phyloP scores from a whole-genome alignment of 163 green algal genomes.

The Scenedesmus sp. region DNA sequence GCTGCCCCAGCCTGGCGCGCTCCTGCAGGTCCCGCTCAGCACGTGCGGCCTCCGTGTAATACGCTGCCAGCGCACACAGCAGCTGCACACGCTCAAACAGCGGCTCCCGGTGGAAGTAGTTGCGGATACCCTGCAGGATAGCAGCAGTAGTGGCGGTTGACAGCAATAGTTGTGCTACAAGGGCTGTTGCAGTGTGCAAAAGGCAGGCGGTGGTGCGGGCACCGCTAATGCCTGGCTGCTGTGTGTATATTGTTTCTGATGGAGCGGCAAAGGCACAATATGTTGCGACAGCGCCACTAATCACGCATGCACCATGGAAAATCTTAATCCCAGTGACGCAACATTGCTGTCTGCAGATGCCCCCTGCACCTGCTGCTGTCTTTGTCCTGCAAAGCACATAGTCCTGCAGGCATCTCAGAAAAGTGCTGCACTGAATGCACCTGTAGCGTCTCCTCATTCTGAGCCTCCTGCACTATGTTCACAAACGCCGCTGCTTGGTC shows the following conservation, averaged over 20 bases:
- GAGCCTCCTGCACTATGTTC: slow-evolving; percentile 70
- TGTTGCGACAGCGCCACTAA: too few relatives aligned
- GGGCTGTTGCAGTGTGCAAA: background rate
- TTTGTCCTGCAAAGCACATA: background rate
- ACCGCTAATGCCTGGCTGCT: background rate
- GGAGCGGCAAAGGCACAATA: too few relatives aligned
- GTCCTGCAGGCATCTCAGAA: background rate
- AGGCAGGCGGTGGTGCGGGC: background rate
- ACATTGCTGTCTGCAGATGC: background rate
- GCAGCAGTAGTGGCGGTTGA: background rate
- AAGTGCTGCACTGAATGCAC: slow-evolving; percentile 31
- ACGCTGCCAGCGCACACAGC: slow-evolving; percentile 74
- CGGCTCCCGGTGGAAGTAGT: slow-evolving; percentile 68
- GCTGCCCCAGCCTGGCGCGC: background rate
- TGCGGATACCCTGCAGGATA: slow-evolving; percentile 55
- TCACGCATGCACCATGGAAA: too few relatives aligned
- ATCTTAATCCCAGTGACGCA: background rate
- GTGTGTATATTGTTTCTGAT: too few relatives aligned
- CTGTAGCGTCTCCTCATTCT: slow-evolving; percentile 59
- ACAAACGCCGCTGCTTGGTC: slow-evolving; percentile 63
- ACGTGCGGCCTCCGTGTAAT: slow-evolving; percentile 64
- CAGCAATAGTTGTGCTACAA: background rate
- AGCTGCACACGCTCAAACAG: slow-evolving; percentile 83
- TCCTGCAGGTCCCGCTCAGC: slow-evolving; percentile 36
- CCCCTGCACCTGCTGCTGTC: background rate